These are phyloP conservation scores for Rhizopogon salebrosus DNA, from an alignment of 768 basidiomycete species.

Conservation along the genomic window DNA sequence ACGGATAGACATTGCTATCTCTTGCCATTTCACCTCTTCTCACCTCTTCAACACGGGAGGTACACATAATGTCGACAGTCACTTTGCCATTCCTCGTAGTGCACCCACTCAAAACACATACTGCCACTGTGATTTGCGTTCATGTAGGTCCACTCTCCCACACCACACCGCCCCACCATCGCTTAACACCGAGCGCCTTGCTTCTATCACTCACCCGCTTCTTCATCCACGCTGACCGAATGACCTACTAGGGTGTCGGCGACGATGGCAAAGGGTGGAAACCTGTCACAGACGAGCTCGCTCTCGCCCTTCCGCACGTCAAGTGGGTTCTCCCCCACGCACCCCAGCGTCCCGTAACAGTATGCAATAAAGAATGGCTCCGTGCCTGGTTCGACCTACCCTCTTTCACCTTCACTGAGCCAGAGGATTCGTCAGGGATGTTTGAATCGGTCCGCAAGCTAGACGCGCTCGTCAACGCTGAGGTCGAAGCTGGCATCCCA, in stretches of 20 bases:
- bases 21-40: neutral
- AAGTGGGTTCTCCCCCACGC: slow-evolving; percentile 70
- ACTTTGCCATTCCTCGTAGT: slow-evolving; percentile 38
- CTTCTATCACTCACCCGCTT: slow-evolving; percentile 3
- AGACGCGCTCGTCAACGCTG: slow-evolving; percentile 65
- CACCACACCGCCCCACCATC: neutral
- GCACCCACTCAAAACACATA: slow-evolving; percentile 57
- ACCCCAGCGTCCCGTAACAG: slow-evolving; percentile 52
- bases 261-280: slow-evolving; percentile 74
- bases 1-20: neutral
- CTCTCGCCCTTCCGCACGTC: slow-evolving; percentile 57
- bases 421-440: slow-evolving; percentile 64
- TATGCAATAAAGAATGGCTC: slow-evolving; percentile 71
- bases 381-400: slow-evolving; percentile 83
- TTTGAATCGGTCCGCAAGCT: slow-evolving; percentile 55
- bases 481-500: slow-evolving; percentile 67
- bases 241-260: slow-evolving; percentile 62
- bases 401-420: slow-evolving; percentile 52
- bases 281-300: slow-evolving; percentile 68
- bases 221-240: slow-evolving; percentile 3
- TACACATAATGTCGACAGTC: neutral
- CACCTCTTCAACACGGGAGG: neutral
- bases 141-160: slow-evolving; percentile 52
- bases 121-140: slow-evolving; percentile 84
- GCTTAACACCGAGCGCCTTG: neutral